phyloP scores from a whole-genome alignment of 2,329 filamentous ascomycete genomes.

The Trichophyton verrucosum region DNA sequence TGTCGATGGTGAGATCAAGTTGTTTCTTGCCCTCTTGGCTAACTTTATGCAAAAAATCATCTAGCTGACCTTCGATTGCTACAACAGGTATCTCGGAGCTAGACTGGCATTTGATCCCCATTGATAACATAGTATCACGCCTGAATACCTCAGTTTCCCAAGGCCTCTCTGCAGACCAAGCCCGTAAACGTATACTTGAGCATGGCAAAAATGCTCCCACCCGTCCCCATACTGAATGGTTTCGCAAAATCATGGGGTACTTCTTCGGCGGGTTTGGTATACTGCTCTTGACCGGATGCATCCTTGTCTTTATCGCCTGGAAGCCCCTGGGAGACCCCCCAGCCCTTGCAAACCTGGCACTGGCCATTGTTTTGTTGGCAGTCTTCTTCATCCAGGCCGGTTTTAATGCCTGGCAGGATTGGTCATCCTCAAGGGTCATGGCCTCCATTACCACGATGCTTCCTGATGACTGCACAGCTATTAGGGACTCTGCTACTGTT shows the following conservation, averaged over 20 bases:
- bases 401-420: slow-evolving; percentile 62
- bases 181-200: slow-evolving; percentile 42
- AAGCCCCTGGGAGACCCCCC: slow-evolving; percentile 63
- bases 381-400: slow-evolving; percentile 58
- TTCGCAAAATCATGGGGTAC: slow-evolving; percentile 51
- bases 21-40: background rate
- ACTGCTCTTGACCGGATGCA: slow-evolving; percentile 54
- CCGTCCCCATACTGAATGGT: slow-evolving; percentile 48
- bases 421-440: slow-evolving; percentile 66
- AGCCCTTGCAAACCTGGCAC: slow-evolving; percentile 54
- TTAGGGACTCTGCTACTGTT: slow-evolving; percentile 46
- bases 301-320: slow-evolving; percentile 68
- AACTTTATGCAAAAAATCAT: background rate
- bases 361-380: slow-evolving; percentile 58
- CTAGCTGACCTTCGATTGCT: background rate
- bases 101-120: slow-evolving; percentile 54
- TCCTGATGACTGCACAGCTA: slow-evolving; percentile 56
- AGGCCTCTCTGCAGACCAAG: slow-evolving; percentile 51
- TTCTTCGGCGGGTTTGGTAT: slow-evolving; percentile 67
- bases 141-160: slow-evolving; percentile 44
- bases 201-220: slow-evolving; percentile 58
- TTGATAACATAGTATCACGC: slow-evolving; percentile 47
- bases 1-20: background rate
- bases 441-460: slow-evolving; percentile 67
- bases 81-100: slow-evolving; percentile 44